Conservation (phyloP, 805 yeast species). For the Ogataea paraovalis region DNA sequence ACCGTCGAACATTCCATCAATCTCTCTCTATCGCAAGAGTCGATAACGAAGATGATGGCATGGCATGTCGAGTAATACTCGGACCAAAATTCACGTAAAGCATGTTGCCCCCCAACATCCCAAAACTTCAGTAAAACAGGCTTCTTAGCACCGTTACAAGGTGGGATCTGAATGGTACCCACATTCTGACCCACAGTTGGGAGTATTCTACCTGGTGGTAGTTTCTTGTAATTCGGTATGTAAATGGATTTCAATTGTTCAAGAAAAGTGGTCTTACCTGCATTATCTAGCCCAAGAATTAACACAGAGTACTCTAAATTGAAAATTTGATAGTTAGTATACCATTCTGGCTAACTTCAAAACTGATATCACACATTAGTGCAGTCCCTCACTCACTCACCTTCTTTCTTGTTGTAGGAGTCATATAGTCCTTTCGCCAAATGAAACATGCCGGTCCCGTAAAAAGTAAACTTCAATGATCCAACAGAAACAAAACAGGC, state of each 20-base stretch:
- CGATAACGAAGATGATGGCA: conserved; percentile 89
- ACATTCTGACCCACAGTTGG: conserved; percentile 97
- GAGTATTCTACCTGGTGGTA: conserved; percentile 58
- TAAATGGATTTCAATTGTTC: conserved; percentile 61
- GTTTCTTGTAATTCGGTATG: conserved; percentile 40
- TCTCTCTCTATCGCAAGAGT: conserved; percentile 80
- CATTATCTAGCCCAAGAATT: conserved; percentile 89
- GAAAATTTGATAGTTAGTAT: not conserved
- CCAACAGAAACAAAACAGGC: no score
- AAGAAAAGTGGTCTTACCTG: conserved; percentile 85
- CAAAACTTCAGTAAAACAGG: conserved; percentile 64
- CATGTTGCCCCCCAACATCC: conserved; percentile 96
- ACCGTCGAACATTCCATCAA: conserved; percentile 78
- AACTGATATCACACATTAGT: no score
- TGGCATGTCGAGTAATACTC: conserved; percentile 83
- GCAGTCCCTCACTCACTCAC: no score
- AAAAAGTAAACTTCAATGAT: no score
- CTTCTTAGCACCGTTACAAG: conserved; percentile 1
- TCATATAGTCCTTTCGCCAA: conserved; percentile 58
- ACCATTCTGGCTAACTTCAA: no score
- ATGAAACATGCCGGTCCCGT: conserved; percentile 62
- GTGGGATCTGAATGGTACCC: conserved; percentile 38
- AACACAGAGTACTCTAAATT: conserved; percentile 72
- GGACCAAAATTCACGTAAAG: conserved; percentile 82
- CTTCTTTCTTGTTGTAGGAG: conserved; percentile 53